Base-by-base conservation (phyloP, 208 protist genomes). In the Tritrichomonas musculus region DNA sequence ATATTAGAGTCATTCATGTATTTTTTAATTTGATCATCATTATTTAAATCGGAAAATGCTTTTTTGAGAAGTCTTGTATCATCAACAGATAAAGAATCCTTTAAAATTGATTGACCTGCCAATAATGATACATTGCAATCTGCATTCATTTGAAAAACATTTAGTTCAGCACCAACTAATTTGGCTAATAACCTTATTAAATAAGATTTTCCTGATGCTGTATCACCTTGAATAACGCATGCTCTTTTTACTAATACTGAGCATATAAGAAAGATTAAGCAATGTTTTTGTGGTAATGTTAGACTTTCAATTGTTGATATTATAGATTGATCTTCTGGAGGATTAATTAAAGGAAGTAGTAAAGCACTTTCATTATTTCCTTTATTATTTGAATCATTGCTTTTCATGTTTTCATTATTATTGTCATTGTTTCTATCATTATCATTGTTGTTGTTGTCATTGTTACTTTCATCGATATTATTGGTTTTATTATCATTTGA, bases 151-250 rank as follows among this genome's bases (percentile, higher is more conserved):
- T 55, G 55, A 64, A 39, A 65, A 92, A 92, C 27, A 64, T 65
- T 92, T n/a, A 92, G 80, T n/a, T 92, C 33, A 5, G 11, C 27
- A 33, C 80, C 55, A 39, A 64, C 5, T 22, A 92, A 39, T 92
- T 64, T 11, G 3, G 80, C 80, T 8, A 92, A n/a, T 64, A 65
- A 55, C 30, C 55, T 8, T n/a, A 92, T 64, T n/a, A 33, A 8
- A 55, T 33, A 30, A 33, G 80, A 65, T 64, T 92, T 92, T 8
- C 80, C 55, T 33, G 80, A 55, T 55, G 50, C 49, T 39, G 80
- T 92, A 92, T 64, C 27, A 92, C 80, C 80, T 64, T 92, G 50
- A n/a, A 92, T 30, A 55, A 92, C 50, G 27, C 49, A 65, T 92
- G 80, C 53, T 17, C 53, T 60, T 60, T 60, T 60, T 22, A 17